These are phyloP conservation scores for Ophiocordyceps robertsii DNA, from an alignment of 2,329 filamentous ascomycete genomes.

Conservation along the genomic window DNA sequence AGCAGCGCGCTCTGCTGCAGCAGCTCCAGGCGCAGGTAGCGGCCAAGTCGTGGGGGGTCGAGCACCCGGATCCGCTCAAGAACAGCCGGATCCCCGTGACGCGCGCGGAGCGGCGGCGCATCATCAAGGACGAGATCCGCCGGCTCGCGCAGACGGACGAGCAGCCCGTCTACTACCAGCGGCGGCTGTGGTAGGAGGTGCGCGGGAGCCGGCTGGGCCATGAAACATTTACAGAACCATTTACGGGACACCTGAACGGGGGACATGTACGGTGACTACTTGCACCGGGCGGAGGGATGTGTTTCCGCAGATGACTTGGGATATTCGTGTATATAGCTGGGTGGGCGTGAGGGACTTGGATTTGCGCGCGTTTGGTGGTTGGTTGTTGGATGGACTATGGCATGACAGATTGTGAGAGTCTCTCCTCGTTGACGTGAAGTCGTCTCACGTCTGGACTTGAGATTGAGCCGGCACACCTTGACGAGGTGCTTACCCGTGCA, in stretches of 20 bases:
- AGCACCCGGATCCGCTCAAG: slow-evolving; percentile 21
- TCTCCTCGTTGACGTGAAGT: no score
- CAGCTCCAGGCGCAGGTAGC: slow-evolving; percentile 17
- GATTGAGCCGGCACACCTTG: no score
- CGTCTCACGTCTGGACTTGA: no score
- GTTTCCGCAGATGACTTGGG: no score
- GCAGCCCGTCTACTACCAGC: slow-evolving; percentile 36
- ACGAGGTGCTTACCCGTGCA: no score
- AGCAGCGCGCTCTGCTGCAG: slow-evolving; percentile 18
- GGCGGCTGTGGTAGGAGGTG: slow-evolving; percentile 32
- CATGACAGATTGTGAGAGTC: no score
- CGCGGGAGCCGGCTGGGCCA: not conserved
- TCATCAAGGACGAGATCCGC: slow-evolving; percentile 45
- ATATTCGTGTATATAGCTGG: no score
- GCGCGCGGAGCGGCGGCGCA: slow-evolving; percentile 37
- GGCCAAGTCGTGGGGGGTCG: slow-evolving; percentile 18
- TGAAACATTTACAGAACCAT: not conserved
- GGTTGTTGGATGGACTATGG: no score
- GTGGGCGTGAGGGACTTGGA: no score
- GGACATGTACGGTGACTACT: no score
- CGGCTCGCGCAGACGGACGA: slow-evolving; percentile 29
- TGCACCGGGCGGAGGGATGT: no score
- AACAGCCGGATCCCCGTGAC: slow-evolving; percentile 33
- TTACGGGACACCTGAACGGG: not conserved
- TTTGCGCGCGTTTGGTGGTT: no score